phyloP scores from a whole-genome alignment of 2,329 filamentous ascomycete species.

The Beauveria bassiana region DNA sequence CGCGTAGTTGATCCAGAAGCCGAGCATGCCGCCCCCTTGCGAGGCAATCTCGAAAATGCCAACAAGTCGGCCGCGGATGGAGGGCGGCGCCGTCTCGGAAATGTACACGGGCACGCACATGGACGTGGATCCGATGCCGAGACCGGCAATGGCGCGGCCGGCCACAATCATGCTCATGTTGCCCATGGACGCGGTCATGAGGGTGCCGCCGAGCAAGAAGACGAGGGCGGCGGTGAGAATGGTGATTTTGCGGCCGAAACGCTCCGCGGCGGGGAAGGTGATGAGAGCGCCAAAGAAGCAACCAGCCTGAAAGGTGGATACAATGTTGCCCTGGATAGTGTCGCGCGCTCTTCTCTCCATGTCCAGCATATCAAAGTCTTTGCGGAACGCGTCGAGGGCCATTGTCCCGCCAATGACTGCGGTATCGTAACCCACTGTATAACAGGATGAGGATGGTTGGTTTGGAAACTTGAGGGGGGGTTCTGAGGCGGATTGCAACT shows the following conservation, averaged over 20 bases:
- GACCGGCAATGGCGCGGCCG: background rate
- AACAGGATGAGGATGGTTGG: too few species aligned
- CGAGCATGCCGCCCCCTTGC: constrained; percentile 37
- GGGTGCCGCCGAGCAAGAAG: too few species aligned
- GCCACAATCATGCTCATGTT: too few species aligned
- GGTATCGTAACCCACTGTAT: too few species aligned
- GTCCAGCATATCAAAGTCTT: background rate
- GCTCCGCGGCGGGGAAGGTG: constrained; percentile 39
- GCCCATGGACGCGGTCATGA: too few species aligned
- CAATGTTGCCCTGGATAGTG: constrained; percentile 31
- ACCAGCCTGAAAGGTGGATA: constrained; percentile 31
- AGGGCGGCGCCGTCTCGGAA: constrained; percentile 36
- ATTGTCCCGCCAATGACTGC: too few species aligned
- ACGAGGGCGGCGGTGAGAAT: constrained; percentile 19
- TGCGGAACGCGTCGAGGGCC: too few species aligned
- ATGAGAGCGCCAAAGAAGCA: constrained; percentile 33
- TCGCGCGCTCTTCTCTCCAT: constrained; percentile 21
- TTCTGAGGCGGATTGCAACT: background rate
- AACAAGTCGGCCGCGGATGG: constrained; percentile 42
- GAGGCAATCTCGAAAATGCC: constrained; percentile 45
- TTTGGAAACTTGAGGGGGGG: too few species aligned
- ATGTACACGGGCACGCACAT: constrained; percentile 39
- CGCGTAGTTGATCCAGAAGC: constrained; percentile 26
- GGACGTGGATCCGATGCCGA: constrained; percentile 44
- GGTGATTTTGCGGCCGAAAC: constrained; percentile 40